Conservation (phyloP, 257 asterid species). For the Ophiorrhiza pumila region DNA sequence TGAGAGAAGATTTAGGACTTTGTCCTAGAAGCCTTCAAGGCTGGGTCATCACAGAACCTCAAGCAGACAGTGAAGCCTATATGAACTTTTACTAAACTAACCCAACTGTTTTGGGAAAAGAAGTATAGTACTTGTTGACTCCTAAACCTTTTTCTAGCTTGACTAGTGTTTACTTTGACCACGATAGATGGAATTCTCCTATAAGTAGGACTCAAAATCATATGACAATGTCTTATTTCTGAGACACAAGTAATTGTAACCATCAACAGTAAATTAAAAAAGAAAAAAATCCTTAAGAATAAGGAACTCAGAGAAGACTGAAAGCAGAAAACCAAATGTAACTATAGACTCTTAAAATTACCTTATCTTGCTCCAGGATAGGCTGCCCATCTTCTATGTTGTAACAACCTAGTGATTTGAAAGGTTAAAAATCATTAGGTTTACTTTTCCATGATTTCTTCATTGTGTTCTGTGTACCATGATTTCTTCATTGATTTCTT, state of each 20-base stretch:
- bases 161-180: not conserved
- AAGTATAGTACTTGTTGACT: not conserved
- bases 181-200: not conserved
- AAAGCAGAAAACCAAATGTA: too few species aligned
- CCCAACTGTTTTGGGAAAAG: not conserved
- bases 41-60: not conserved
- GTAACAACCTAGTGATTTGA: too few species aligned
- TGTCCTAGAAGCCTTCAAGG: not conserved
- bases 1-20: not conserved
- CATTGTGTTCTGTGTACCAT: too few species aligned
- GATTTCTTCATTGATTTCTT: too few species aligned
- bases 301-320: not conserved
- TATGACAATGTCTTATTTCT: not conserved
- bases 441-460: too few species aligned
- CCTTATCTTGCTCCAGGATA: too few species aligned
- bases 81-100: not conserved
- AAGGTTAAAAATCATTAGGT: too few species aligned
- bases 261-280: too few species aligned
- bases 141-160: not conserved
- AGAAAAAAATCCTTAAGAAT: not conserved
- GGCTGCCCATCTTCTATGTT: too few species aligned
- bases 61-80: too few species aligned
- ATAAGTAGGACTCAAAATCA: not conserved
- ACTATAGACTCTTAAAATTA: too few species aligned
- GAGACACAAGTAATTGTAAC: not conserved